Evolutionary conservation across 176 grass and related monocot genomes (phyloP).

Genomic region (sorghum (Sorghum bicolor)): Sorghum_bicolor_NCBIv3 NC_012874.2:2641501-2642000

Average conservation of each 20-base stretch:
- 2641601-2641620: neutral
- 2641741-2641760: neutral
- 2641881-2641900: neutral
- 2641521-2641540: neutral
- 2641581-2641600: neutral
- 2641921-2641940: too few relatives aligned
- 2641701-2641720: neutral
- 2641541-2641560: constrained; percentile 18
- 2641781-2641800: too few relatives aligned
- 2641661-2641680: constrained; percentile 15
- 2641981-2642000: neutral
- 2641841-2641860: neutral
- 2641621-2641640: neutral
- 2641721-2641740: neutral
- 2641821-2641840: constrained; percentile 30
- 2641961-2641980: too few relatives aligned
- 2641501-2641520: neutral
- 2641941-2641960: too few relatives aligned
- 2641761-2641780: neutral
- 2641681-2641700: neutral
- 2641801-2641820: constrained; percentile 24
- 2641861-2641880: constrained; percentile 25
- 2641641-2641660: neutral
- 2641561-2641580: neutral
- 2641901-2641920: neutral